Percentiles rank a stretch among this genome's conserved stretches.
phyloP scores from a whole-genome alignment of 1,284 basidiomycete genomes.

The Fomitiporia mediterranea region DNA sequence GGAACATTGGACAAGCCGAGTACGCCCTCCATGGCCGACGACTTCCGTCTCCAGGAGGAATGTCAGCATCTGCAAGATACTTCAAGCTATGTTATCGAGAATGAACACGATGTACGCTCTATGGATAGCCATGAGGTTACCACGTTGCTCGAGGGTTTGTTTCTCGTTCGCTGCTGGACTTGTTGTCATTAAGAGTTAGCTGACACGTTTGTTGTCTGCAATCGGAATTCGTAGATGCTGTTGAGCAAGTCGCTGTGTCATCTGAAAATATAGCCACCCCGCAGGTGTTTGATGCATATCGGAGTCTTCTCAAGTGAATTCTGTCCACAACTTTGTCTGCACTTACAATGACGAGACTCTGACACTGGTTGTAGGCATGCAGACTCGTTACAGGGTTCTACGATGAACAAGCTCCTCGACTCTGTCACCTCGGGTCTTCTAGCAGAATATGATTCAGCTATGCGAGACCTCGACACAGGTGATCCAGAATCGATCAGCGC shows the following conservation, averaged over 20 bases:
- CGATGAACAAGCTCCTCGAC: conserved; percentile 77
- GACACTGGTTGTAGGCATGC: conserved; percentile 35
- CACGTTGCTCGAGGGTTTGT: conserved; percentile 47
- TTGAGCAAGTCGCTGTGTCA: conserved; percentile 68
- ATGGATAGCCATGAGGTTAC: conserved; percentile 41
- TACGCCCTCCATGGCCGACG: conserved; percentile 13
- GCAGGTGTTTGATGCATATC: conserved; percentile 73
- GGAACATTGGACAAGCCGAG: too few relatives aligned
- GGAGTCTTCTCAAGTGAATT: conserved; percentile 63
- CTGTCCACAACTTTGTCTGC: neutral
- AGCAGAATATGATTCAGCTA: conserved; percentile 63
- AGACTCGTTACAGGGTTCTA: conserved; percentile 48
- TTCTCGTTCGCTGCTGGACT: neutral
- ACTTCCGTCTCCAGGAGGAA: conserved; percentile 76
- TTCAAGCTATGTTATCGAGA: conserved; percentile 53
- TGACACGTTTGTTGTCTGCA: too few relatives aligned
- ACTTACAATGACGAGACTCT: neutral
- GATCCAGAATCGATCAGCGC: conserved; percentile 65
- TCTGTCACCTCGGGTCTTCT: conserved; percentile 69
- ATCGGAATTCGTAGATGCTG: conserved; percentile 64
- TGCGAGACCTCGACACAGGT: conserved; percentile 61
- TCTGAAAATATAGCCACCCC: conserved; percentile 64
- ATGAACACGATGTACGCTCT: conserved; percentile 58
- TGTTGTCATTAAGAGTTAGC: neutral
- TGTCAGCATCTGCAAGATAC: conserved; percentile 59